Evolutionary conservation across 805 yeast genomes (phyloP).

Genomic region (Cyberlindnera saturnus): DNA sequence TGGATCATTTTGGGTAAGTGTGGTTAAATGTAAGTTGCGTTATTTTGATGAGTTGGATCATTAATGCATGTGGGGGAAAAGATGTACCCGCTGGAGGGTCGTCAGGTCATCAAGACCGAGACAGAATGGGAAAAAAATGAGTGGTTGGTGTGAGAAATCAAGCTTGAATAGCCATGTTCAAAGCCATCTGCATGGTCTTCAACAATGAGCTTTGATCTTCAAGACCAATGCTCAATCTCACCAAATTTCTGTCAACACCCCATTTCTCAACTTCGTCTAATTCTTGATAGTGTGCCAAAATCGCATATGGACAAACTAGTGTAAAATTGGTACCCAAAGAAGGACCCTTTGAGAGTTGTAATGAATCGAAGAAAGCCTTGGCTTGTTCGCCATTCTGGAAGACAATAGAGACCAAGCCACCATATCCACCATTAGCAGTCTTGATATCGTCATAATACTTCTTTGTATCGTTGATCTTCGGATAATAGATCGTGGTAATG

Average conservation of each 20-base stretch:
- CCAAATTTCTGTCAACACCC: constrained; percentile 75
- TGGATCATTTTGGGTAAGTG: background rate
- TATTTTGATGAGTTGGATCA: background rate
- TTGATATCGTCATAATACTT: constrained; percentile 66
- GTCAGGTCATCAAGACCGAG: background rate
- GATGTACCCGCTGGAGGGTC: background rate
- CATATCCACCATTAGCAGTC: constrained; percentile 76
- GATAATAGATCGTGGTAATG: constrained; percentile 67
- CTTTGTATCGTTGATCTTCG: constrained; percentile 47
- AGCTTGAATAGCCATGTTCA: constrained; percentile 17
- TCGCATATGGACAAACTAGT: constrained; percentile 82
- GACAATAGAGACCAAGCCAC: constrained; percentile 74
- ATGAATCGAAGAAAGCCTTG: constrained; percentile 63
- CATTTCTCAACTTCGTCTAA: constrained; percentile 72
- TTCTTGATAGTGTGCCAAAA: constrained; percentile 80
- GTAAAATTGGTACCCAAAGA: constrained; percentile 88
- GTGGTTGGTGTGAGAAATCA: background rate
- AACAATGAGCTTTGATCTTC: constrained; percentile 60
- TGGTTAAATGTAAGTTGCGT: background rate
- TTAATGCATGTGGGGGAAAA: background rate
- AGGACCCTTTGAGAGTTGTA: constrained; percentile 78
- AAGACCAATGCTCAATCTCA: constrained; percentile 80
- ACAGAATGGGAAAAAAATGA: too few relatives aligned
- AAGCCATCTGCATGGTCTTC: constrained; percentile 12
- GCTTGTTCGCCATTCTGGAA: constrained; percentile 64